Base-by-base conservation (phyloP, 495 filamentous ascomycete genomes). In the Aspergillus indologenus region DNA sequence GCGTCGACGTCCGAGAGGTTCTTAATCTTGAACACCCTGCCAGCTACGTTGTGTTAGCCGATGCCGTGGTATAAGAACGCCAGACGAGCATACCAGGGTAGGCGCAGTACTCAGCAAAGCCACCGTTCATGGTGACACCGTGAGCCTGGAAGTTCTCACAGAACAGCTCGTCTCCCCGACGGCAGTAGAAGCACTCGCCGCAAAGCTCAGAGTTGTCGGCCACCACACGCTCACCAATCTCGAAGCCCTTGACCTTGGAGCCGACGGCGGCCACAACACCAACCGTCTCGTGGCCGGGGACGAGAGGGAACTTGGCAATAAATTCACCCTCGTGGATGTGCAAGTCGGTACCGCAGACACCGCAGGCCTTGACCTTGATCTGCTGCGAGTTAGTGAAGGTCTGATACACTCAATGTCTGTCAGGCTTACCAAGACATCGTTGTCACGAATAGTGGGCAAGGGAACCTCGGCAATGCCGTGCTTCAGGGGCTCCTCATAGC, bases 161-260 rank as follows among this genome's bases (percentile, higher is more conserved):
- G 55, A 89, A 81, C 29, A 90, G 71, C 47, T 83, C 80, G 58
- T 88, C 76, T 29, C 87, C 87, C 48, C 83, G 82, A 55, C 86
- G 84, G 71, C 86, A 90, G 75, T 89, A 89, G 79, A 87, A 88
- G 72, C 87, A 90, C 61, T 84, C 79, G 26, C 81, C 80, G 75
- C 87, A 90, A 24, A 88, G 82, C 71, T 89, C 87, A 3, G 72
- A 74, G 61, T 75, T 76, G 48, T 78, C 77, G 12, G 73, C 79
- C 21, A 83, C 83, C 14, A 88, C 86, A 61, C 85, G 83, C 56
- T 90, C 86, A 20, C 87, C 86, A 59, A 88, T 58, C 34, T 77
- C 57, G 73, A 90, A 89, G 53, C 74, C 81, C 61, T 83, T 83
- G 52, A 89, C 87, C 58, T 83, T 75, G 45, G 70, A 67, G 22